Evolutionary conservation across 768 basidiomycete genomes (phyloP).

Genomic region (Boletus bicolor): DNA sequence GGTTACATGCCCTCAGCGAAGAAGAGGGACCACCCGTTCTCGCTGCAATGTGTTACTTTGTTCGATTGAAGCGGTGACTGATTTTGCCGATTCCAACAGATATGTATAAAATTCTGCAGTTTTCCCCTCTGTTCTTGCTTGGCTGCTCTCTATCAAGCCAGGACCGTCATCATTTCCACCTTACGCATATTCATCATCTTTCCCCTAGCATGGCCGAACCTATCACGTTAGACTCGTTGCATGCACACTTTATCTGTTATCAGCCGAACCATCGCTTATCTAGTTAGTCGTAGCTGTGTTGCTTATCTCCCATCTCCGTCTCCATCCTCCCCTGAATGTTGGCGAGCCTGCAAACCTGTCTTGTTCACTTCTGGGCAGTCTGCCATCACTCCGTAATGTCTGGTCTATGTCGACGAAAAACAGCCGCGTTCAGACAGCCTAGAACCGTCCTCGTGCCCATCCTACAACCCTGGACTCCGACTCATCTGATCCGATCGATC

Average conservation of each 20-base stretch:
- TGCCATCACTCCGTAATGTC: not conserved
- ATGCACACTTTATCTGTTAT: not conserved
- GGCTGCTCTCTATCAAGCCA: not conserved
- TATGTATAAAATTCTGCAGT: not conserved
- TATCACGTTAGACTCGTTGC: not conserved
- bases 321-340: not conserved
- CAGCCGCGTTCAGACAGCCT: not conserved
- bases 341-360: not conserved
- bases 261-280: not conserved
- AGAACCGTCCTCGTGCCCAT: not conserved
- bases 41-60: not conserved
- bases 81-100: not conserved
- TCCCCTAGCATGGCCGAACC: not conserved
- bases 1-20: not conserved
- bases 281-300: not conserved
- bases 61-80: not conserved
- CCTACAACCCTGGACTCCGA: not conserved
- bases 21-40: not conserved
- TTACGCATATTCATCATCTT: not conserved
- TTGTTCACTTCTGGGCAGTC: not conserved
- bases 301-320: not conserved
- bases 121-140: not conserved
- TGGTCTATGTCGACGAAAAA: not conserved
- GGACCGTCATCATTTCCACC: too few relatives aligned
- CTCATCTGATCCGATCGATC: conserved; percentile 22